Conservation (phyloP, 1,284 basidiomycete species). For the Xerocomus minutiporus region DNA sequence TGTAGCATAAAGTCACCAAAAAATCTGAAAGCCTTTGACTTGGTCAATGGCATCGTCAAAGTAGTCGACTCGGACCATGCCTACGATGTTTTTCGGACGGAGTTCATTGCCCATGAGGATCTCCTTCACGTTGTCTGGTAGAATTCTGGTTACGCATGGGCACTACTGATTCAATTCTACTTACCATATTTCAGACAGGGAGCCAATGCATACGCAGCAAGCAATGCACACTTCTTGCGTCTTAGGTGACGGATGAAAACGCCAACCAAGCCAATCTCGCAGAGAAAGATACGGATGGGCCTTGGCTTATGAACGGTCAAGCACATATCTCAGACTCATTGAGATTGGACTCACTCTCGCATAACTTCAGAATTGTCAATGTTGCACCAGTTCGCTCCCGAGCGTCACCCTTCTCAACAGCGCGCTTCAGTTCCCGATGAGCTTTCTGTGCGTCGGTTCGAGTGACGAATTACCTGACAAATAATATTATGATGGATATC, state of each 20-base stretch:
- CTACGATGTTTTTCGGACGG: conserved; percentile 15
- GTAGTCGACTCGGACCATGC: conserved; percentile 21
- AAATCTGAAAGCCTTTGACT: conserved; percentile 24
- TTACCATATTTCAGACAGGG: conserved; percentile 14
- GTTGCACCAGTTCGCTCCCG: conserved; percentile 11
- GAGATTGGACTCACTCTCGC: background rate
- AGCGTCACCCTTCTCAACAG: background rate
- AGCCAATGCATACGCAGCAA: conserved; percentile 11
- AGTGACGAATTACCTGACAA: background rate
- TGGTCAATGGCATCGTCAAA: conserved; percentile 25
- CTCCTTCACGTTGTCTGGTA: conserved; percentile 16
- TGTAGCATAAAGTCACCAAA: conserved; percentile 15
- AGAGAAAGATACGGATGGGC: background rate
- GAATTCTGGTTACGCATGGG: background rate
- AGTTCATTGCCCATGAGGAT: conserved; percentile 1
- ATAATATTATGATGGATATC: no score
- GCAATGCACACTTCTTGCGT: conserved; percentile 1
- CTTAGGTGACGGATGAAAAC: conserved; percentile 9
- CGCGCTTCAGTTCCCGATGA: conserved; percentile 11
- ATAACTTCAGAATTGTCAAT: background rate
- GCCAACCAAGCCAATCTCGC: background rate
- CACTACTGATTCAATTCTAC: background rate
- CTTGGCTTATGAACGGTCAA: background rate
- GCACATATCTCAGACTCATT: background rate
- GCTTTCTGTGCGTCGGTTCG: background rate